Evolutionary conservation across 768 basidiomycete genomes (phyloP), one percentile per base, ranked within the genome.

Genomic region (Pleurotus ostreatus): DNA sequence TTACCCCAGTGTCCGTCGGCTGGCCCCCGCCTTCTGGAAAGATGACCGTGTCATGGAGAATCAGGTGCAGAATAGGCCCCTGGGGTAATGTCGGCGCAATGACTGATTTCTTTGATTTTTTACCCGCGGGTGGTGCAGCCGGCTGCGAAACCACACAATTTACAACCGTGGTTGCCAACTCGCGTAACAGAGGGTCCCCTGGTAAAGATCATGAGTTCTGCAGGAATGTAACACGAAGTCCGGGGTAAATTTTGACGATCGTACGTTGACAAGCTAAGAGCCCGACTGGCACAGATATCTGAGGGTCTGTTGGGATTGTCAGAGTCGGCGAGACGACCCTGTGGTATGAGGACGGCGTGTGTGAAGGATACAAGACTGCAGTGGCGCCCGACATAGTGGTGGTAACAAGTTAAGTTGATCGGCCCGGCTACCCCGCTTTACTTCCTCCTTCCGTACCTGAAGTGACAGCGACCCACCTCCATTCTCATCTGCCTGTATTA

Each of bases 21-120:
- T 93, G 91, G 0, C 92, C 92, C 9, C 90, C 79, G 7, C 89
- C 90, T 69, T 92, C 89, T 0, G 91, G 90, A 66, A 92, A 92
- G 46, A 91, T 79, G 11, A 88, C 78, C 0, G 89, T 91, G 65
- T 92, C 91, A 51, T 87, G 84, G 45, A 91, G 71, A 49, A 85
- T 75, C 6, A 92, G 71, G 62, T 89, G 85, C 46, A 89, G 76
- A 15, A 85, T 68, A 2, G 83, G 77, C 37, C 66, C 73, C 20
- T 69, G 70, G 0, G 72, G 70, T 45, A 78, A 63, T n/a, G 70
- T 65, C 13, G 81, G 77, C 22, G 79, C 65, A 13, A 77, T 65
- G 11, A 81, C 78, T n/a, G 80, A 74, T 65, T 85, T 87, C 66
- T 81, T 83, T 8, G 68, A 56, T 53, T 81, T 80, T 71, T 83